phyloP scores from a whole-genome alignment of 768 basidiomycete species.

The Rossbeevera mucosa region DNA sequence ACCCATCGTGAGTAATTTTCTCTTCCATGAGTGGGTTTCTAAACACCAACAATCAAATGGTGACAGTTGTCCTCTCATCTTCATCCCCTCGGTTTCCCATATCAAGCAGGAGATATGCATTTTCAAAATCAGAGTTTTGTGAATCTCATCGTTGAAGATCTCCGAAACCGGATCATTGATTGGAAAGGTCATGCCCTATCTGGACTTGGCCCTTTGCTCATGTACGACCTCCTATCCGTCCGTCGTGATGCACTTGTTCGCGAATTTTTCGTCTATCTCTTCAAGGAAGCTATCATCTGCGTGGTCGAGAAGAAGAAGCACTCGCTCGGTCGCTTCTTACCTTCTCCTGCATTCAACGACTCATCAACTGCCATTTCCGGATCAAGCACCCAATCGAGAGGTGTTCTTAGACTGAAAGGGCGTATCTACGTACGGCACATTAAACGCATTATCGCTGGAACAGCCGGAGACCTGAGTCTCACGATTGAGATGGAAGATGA shows the following conservation, averaged over 20 bases:
- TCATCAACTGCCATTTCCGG: constrained; percentile 39
- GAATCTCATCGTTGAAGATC: constrained; percentile 70
- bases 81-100: too few relatives aligned
- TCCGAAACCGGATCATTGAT: constrained; percentile 86
- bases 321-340: constrained; percentile 68
- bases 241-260: constrained; percentile 85
- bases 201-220: constrained; percentile 81
- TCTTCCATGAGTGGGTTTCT: not conserved
- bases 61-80: too few relatives aligned
- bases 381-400: constrained; percentile 38
- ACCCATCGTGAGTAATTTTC: not conserved
- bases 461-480: constrained; percentile 81
- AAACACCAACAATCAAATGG: not conserved
- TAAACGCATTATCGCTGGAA: constrained; percentile 78
- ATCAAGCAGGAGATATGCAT: too few relatives aligned
- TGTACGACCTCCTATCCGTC: constrained; percentile 89
- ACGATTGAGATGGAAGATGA: constrained; percentile 99
- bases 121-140: too few relatives aligned
- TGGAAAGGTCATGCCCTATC: constrained; percentile 95
- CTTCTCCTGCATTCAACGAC: constrained; percentile 56
- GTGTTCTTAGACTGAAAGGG: constrained; percentile 87
- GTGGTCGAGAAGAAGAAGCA: constrained; percentile 96
- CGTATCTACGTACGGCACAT: constrained; percentile 96
- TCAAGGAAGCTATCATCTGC: constrained; percentile 96
- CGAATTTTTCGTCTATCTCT: constrained; percentile 95